phyloP scores from a whole-genome alignment of 495 filamentous ascomycete genomes.

The Penicillium subrubescens region DNA sequence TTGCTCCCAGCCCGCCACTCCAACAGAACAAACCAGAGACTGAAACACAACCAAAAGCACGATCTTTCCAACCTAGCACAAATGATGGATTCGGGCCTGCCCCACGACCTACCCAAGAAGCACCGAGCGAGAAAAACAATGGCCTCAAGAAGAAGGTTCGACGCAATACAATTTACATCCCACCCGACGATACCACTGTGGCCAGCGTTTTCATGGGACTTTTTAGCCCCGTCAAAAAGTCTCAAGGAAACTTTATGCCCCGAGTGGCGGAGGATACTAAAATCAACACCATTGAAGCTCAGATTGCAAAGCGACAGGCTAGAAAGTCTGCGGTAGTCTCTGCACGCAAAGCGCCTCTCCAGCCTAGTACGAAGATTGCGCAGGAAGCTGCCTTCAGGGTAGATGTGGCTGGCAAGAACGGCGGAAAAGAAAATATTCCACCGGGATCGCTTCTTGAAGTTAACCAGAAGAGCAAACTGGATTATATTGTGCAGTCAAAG shows the following conservation, averaged over 20 bases:
- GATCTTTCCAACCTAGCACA: not conserved
- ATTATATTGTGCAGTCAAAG: conserved; percentile 9
- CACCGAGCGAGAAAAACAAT: conserved; percentile 8
- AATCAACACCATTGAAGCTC: conserved; percentile 29
- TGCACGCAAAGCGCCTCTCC: conserved; percentile 39
- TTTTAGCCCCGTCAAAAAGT: conserved; percentile 37
- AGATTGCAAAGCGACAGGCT: conserved; percentile 30
- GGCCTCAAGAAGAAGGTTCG: conserved; percentile 34
- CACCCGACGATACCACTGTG: conserved; percentile 43
- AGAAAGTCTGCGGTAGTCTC: conserved; percentile 32
- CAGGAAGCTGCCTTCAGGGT: conserved; percentile 33
- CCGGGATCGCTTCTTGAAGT: conserved; percentile 30
- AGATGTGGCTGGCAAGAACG: conserved; percentile 46
- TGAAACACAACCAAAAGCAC: conserved; percentile 9
- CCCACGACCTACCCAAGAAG: conserved; percentile 16
- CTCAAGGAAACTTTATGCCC: not conserved
- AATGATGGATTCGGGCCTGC: conserved; percentile 21
- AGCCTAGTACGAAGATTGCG: conserved; percentile 32
- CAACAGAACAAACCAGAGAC: conserved; percentile 12
- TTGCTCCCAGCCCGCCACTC: conserved; percentile 23
- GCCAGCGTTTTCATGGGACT: conserved; percentile 47
- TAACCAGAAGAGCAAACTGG: conserved; percentile 21
- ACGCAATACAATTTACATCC: conserved; percentile 45
- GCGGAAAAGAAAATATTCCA: conserved; percentile 53
- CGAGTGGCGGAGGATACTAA: conserved; percentile 21